Evolutionary conservation across 2,329 filamentous ascomycete genomes (phyloP).

Genomic region (Chaetomium sp.): DNA sequence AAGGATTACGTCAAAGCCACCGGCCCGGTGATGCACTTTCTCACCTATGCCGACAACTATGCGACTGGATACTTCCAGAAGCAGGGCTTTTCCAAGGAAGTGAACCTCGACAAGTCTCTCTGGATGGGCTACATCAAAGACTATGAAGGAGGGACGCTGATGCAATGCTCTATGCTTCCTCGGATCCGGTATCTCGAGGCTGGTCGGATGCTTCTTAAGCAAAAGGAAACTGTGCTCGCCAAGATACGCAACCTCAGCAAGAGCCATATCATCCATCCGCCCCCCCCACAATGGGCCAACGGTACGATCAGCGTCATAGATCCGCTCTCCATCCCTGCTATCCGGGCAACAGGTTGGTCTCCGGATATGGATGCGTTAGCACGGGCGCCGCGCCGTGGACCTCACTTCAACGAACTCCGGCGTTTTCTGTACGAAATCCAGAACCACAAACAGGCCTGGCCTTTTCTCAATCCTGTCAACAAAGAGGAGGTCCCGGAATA

Average conservation of each 20-base stretch:
- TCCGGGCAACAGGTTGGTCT: slow-evolving; percentile 88
- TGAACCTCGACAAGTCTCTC: slow-evolving; percentile 76
- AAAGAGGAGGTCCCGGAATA: slow-evolving; percentile 94
- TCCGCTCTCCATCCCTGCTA: slow-evolving; percentile 79
- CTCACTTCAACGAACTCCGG: slow-evolving; percentile 88
- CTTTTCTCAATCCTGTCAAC: slow-evolving; percentile 87
- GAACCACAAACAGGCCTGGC: slow-evolving; percentile 89
- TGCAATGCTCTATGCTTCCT: slow-evolving; percentile 97
- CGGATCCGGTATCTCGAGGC: slow-evolving; percentile 87
- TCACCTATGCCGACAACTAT: slow-evolving; percentile 98
- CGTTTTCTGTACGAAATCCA: slow-evolving; percentile 91
- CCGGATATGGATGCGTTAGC: slow-evolving; percentile 95
- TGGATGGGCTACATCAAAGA: slow-evolving; percentile 99
- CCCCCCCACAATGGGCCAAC: slow-evolving; percentile 75
- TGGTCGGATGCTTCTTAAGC: slow-evolving; percentile 88
- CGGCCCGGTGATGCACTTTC: slow-evolving; percentile 93
- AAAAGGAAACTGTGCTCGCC: slow-evolving; percentile 88
- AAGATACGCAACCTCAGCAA: slow-evolving; percentile 89
- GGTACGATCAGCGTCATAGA: slow-evolving; percentile 58
- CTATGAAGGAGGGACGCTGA: slow-evolving; percentile 96
- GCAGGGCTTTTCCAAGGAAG: slow-evolving; percentile 97
- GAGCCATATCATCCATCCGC: slow-evolving; percentile 76
- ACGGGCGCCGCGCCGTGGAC: slow-evolving; percentile 86
- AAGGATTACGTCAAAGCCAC: slow-evolving; percentile 98
- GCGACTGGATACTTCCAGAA: slow-evolving; percentile 99